phyloP scores from a whole-genome alignment of 1,284 basidiomycete species.

The Cutaneotrichosporon cyanovorans region DNA sequence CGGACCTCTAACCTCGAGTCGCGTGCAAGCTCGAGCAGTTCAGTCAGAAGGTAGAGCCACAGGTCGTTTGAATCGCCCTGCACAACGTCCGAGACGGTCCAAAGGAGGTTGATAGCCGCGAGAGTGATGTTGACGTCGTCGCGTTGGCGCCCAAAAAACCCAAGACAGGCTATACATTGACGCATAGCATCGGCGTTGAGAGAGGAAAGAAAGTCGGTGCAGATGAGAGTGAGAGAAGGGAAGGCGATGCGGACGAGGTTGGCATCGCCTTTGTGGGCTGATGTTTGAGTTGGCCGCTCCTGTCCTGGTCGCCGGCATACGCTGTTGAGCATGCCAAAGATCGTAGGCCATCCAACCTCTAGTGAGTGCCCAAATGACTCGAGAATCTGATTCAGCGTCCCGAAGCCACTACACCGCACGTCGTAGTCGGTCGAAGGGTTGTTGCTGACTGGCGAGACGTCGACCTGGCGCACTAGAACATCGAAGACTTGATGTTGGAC shows the following conservation, averaged over 20 bases:
- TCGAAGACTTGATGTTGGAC: slow-evolving; percentile 76
- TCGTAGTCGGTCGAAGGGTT: slow-evolving; percentile 52
- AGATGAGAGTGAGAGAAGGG: slow-evolving; percentile 86
- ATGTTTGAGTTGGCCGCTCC: background rate
- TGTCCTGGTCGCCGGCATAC: slow-evolving; percentile 51
- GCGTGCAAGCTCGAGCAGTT: slow-evolving; percentile 72
- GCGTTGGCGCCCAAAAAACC: slow-evolving; percentile 79
- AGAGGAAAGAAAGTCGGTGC: slow-evolving; percentile 73
- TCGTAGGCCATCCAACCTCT: slow-evolving; percentile 81
- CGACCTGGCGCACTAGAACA: slow-evolving; percentile 71
- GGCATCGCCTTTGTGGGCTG: slow-evolving; percentile 27
- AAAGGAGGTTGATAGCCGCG: slow-evolving; percentile 80
- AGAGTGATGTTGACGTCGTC: slow-evolving; percentile 90
- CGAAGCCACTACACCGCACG: slow-evolving; percentile 74
- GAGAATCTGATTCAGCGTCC: slow-evolving; percentile 79
- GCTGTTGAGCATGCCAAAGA: slow-evolving; percentile 81
- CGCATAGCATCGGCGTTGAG: slow-evolving; percentile 73
- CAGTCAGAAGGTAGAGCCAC: slow-evolving; percentile 85
- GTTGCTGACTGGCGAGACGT: slow-evolving; percentile 43
- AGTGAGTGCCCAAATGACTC: slow-evolving; percentile 87
- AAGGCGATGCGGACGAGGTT: slow-evolving; percentile 63
- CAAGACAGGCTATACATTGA: slow-evolving; percentile 79
- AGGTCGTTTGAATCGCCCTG: slow-evolving; percentile 71
- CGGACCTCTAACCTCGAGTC: slow-evolving; percentile 81
- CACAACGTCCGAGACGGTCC: slow-evolving; percentile 89